Evolutionary conservation across 2,329 filamentous ascomycete species (phyloP).

Genomic region (Periconia macrospinosa): DNA sequence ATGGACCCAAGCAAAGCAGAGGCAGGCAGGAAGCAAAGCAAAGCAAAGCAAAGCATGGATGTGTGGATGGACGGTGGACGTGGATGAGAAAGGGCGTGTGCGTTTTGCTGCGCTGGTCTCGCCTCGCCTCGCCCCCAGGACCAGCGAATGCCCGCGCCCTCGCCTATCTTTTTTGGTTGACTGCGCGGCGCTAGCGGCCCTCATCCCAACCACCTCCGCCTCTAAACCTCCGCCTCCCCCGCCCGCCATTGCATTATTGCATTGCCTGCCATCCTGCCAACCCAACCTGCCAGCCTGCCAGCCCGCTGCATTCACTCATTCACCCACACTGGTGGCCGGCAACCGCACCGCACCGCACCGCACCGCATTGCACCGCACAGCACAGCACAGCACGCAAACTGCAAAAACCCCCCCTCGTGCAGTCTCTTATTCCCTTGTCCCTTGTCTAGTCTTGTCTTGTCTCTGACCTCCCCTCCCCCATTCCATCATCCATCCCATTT

Average conservation of each 20-base stretch:
- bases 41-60: too few species aligned
- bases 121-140: constrained; percentile 3
- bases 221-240: constrained; percentile 41
- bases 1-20: too few species aligned
- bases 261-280: too few species aligned
- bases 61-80: too few species aligned
- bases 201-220: constrained; percentile 47
- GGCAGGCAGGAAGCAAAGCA: too few species aligned
- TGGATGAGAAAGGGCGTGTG: too few species aligned
- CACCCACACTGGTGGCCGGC: constrained; percentile 1
- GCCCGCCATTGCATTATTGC: constrained; percentile 17
- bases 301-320: constrained; percentile 24
- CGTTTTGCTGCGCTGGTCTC: constrained; percentile 11
- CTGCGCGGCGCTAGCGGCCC: constrained; percentile 39
- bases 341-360: background rate
- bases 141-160: constrained; percentile 39
- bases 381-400: background rate
- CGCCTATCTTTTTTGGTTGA: constrained; percentile 43
- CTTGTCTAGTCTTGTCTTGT: background rate
- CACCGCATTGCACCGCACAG: too few species aligned
- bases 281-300: too few species aligned
- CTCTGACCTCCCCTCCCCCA: too few species aligned
- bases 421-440: background rate
- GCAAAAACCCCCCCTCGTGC: background rate
- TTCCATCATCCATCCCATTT: too few species aligned